Base-by-base conservation (phyloP, 2,329 filamentous ascomycete species). In the Thermothelomyces thermophilus region DNA sequence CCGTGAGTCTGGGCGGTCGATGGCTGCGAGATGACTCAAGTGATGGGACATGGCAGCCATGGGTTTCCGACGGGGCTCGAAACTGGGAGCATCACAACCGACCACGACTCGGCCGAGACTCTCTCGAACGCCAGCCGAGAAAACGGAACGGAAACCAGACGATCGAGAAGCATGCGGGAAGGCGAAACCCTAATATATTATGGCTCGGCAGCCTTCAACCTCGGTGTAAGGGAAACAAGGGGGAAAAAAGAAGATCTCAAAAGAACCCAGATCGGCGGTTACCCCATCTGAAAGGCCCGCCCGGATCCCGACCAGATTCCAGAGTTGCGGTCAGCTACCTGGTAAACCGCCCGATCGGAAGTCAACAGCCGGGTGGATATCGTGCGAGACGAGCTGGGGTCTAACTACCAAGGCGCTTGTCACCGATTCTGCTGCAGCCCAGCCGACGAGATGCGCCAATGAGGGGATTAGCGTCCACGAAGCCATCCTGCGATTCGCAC, bases 1-100 rank as follows among this genome's bases (percentile, higher is more conserved):
- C 45, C 68, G 66, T 40, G 70, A 71, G 30, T 60, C 55, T 37
- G 62, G 62, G 46, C 60, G 60, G 52, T 58, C 56, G 46, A 55
- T 44, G 41, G 51, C 41, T 33, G 52, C 41, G 17, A 52, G 37
- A 24, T 43, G 48, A 14, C 36, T 50, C 19, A 53, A 31, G 33
- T 53, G n/a, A n/a, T n/a, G 55, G 42, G 56, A 54, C 44, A 58
- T 54, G 53, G 49, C 41, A 36, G 50, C 41, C 53, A 54, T 50
- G 31, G 36, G 39, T 42, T 35, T 14, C 33, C 28, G 39, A 40
- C 34, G 31, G 47, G 17, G 19, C 8, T 48, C 40, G 45, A 39
- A 16, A 31, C n/a, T 28, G 33, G 41, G 39, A 46, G 47, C 57
- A 60, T 58, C 22, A 60, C 54, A 54, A 28, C 36, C n/a, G 42